A percentile compares a stretch with the other conserved stretches of the same genome.
phyloP scores from a whole-genome alignment of 2,329 filamentous ascomycete species.

The Calonectria leucothoes region DNA sequence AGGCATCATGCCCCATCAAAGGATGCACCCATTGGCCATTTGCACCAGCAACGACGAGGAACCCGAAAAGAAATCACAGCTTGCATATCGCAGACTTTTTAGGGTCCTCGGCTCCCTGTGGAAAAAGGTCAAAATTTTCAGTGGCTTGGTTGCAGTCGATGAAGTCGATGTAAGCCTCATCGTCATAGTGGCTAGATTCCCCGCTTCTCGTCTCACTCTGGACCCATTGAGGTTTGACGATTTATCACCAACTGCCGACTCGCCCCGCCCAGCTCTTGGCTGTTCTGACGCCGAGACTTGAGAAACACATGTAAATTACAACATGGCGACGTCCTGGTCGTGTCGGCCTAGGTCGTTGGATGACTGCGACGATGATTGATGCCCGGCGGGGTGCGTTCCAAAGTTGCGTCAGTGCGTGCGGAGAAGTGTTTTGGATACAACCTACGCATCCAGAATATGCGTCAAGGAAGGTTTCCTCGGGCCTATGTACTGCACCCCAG shows the following conservation, averaged over 20 bases:
- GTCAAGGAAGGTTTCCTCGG: neutral
- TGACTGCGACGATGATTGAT: neutral
- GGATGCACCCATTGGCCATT: neutral
- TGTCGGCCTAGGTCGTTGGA: neutral
- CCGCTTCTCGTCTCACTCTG: slow-evolving; percentile 1
- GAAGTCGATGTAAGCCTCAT: slow-evolving; percentile 2
- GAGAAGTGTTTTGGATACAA: slow-evolving; percentile 7
- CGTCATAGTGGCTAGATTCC: slow-evolving; percentile 1
- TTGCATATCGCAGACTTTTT: too few species aligned
- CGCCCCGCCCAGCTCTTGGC: neutral
- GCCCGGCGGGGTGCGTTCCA: neutral
- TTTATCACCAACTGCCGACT: slow-evolving; percentile 1
- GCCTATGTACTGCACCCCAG: neutral
- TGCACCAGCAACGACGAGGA: neutral
- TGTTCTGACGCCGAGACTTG: neutral
- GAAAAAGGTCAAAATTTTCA: neutral
- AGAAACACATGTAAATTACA: slow-evolving; percentile 5
- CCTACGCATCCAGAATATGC: neutral
- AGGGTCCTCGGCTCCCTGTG: neutral
- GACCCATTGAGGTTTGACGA: neutral
- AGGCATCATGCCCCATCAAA: neutral
- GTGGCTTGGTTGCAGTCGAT: neutral
- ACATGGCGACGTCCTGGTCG: neutral
- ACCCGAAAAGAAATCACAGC: neutral
- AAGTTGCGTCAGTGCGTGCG: neutral